Evolutionary conservation across 2,329 filamentous ascomycete species (phyloP).

Genomic region (Colletotrichum sansevieriae): DNA sequence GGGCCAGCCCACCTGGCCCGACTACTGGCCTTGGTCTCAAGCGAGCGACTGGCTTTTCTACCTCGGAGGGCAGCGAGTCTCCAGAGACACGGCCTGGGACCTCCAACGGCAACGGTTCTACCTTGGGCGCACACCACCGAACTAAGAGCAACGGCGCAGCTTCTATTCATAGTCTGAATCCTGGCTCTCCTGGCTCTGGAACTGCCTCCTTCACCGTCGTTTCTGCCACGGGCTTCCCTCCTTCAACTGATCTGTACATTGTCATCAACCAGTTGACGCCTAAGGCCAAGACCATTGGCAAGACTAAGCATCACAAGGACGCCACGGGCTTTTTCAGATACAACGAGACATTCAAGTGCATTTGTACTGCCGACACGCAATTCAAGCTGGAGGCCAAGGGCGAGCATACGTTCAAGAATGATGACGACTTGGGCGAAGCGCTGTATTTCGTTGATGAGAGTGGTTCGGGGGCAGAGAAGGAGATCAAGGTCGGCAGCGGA

Average conservation of each 20-base stretch:
- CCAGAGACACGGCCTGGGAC: conserved; percentile 49
- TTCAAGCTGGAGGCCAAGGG: conserved; percentile 91
- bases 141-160: conserved; percentile 73
- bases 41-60: conserved; percentile 55
- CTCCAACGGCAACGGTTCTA: conserved; percentile 47
- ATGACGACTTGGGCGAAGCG: conserved; percentile 86
- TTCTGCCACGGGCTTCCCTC: conserved; percentile 82
- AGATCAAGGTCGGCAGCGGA: conserved; percentile 79
- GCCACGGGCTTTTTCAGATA: conserved; percentile 74
- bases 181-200: conserved; percentile 73
- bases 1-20: conserved; percentile 51
- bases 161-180: conserved; percentile 74
- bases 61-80: conserved; percentile 42
- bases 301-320: conserved; percentile 91
- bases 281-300: conserved; percentile 85
- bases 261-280: conserved; percentile 74
- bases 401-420: conserved; percentile 85
- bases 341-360: conserved; percentile 83
- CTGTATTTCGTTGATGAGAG: conserved; percentile 93
- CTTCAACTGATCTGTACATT: conserved; percentile 83
- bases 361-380: conserved; percentile 83
- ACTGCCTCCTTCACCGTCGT: conserved; percentile 85
- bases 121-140: conserved; percentile 59
- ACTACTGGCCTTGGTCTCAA: conserved; percentile 53
- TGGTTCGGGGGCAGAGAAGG: conserved; percentile 76